These are phyloP conservation scores for Acacia crassicarpa DNA, from an alignment of 306 rosid species.

Conservation along the genomic window DNA sequence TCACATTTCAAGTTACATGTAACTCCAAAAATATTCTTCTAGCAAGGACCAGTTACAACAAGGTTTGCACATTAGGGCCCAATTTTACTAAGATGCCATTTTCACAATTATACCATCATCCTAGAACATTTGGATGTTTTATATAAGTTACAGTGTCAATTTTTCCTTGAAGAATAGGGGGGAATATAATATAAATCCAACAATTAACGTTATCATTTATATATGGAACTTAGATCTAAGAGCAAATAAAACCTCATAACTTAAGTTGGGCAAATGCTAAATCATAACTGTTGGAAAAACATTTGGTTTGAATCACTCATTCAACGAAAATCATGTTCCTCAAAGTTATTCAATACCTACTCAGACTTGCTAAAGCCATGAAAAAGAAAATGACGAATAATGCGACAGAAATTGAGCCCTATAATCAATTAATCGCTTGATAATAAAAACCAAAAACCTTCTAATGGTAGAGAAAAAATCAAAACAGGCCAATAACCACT, in stretches of 20 bases:
- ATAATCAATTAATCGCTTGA: background rate
- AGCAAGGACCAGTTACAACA: background rate
- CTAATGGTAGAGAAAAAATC: background rate
- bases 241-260: background rate
- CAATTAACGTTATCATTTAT: background rate
- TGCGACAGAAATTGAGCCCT: background rate
- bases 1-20: background rate
- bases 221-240: background rate
- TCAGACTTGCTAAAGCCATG: background rate
- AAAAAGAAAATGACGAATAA: background rate
- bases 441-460: background rate
- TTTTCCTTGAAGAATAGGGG: background rate
- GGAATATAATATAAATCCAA: background rate
- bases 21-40: background rate
- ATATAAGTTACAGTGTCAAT: background rate
- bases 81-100: background rate
- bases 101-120: background rate
- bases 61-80: background rate
- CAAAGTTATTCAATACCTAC: background rate
- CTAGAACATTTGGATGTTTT: background rate
- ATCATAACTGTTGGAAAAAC: no score
- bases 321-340: background rate
- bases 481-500: background rate
- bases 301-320: background rate
- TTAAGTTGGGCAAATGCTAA: background rate